phyloP scores from a whole-genome alignment of 805 yeast genomes.

The Metschnikowia peoriensis region DNA sequence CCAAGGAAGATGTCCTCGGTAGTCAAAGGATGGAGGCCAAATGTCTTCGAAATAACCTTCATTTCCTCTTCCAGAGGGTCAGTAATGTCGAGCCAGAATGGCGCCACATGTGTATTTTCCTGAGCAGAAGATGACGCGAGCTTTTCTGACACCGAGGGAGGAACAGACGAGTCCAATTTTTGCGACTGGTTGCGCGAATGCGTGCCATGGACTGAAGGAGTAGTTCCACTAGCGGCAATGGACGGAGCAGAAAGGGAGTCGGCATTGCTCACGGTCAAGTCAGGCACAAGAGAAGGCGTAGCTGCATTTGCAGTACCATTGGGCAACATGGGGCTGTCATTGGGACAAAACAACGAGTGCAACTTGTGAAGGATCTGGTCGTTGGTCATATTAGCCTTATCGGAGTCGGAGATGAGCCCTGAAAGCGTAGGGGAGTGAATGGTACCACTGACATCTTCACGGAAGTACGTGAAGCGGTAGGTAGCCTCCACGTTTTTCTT shows the following conservation, averaged over 20 bases:
- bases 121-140: conserved; percentile 6
- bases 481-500: conserved; percentile 27
- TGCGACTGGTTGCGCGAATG: conserved; percentile 5
- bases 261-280: not conserved
- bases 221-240: not conserved
- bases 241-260: not conserved
- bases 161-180: conserved; percentile 5
- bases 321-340: conserved; percentile 1
- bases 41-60: conserved; percentile 85
- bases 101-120: conserved; percentile 18
- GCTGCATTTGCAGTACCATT: not conserved
- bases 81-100: conserved; percentile 82
- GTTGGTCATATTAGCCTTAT: conserved; percentile 9
- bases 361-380: conserved; percentile 12
- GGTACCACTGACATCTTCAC: conserved; percentile 87
- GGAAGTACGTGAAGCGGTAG: conserved; percentile 84
- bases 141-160: conserved; percentile 3
- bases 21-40: conserved; percentile 94
- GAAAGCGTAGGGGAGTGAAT: conserved; percentile 86
- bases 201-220: not conserved
- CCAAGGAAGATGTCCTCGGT: conserved; percentile 93
- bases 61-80: conserved; percentile 96
- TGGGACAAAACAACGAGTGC: conserved; percentile 8
- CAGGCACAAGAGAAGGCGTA: not conserved
- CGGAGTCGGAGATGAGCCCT: conserved; percentile 46